phyloP scores from a whole-genome alignment of 2,329 filamentous ascomycete genomes.

The Colletotrichum sojae region DNA sequence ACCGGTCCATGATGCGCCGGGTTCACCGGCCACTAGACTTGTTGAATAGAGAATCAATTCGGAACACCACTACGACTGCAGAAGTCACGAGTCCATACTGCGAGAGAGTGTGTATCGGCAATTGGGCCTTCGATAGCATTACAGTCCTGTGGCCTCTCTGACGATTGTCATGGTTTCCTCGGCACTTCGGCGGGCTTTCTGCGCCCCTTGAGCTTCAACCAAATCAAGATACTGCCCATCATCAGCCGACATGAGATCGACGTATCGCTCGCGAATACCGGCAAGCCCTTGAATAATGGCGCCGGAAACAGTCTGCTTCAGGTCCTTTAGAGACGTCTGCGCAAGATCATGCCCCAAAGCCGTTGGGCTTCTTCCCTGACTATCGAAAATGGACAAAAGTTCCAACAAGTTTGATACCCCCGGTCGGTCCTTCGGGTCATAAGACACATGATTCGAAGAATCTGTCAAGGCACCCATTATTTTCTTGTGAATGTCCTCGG shows the following conservation, averaged over 20 bases:
- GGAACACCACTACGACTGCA: not conserved
- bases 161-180: slow-evolving; percentile 69
- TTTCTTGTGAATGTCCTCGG: slow-evolving; percentile 76
- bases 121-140: slow-evolving; percentile 1
- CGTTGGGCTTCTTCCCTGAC: slow-evolving; percentile 53
- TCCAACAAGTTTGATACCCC: slow-evolving; percentile 91
- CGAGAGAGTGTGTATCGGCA: not conserved
- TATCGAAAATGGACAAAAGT: slow-evolving; percentile 80
- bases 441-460: slow-evolving; percentile 75
- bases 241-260: slow-evolving; percentile 62
- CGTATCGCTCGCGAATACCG: slow-evolving; percentile 70
- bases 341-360: slow-evolving; percentile 57
- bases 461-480: slow-evolving; percentile 85
- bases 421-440: slow-evolving; percentile 78
- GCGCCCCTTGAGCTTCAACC: slow-evolving; percentile 71
- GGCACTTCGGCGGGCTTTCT: slow-evolving; percentile 74
- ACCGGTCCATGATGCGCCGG: too few species aligned
- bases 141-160: slow-evolving; percentile 66
- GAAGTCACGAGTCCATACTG: slow-evolving; percentile 16
- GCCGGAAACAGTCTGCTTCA: slow-evolving; percentile 70
- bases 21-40: too few species aligned
- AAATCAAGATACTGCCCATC: slow-evolving; percentile 68
- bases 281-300: slow-evolving; percentile 67
- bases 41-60: too few species aligned
- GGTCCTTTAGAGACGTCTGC: slow-evolving; percentile 53